These are phyloP conservation scores for Salix udensis DNA, from an alignment of 345 rosid species.

Conservation along the genomic window DNA sequence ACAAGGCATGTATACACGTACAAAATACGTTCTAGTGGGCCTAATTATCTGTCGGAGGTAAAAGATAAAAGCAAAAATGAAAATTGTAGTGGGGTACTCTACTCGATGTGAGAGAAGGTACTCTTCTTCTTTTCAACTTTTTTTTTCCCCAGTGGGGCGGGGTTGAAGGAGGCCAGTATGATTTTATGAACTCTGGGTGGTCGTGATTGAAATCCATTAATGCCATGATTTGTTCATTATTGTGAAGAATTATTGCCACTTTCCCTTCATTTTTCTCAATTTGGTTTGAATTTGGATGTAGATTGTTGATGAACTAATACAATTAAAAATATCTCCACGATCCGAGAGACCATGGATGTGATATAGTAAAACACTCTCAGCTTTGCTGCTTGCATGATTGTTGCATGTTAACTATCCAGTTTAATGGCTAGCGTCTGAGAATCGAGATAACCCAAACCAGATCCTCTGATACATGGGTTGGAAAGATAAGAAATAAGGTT, in stretches of 20 bases:
- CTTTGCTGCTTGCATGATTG: no score
- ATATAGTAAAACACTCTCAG: no score
- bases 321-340: no score
- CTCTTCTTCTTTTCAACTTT: no score
- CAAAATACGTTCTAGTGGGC: neutral
- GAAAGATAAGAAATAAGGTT: no score
- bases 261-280: neutral
- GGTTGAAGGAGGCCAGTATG: neutral
- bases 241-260: neutral
- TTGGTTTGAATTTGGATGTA: neutral
- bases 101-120: neutral
- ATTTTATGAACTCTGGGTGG: no score
- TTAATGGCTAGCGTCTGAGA: no score
- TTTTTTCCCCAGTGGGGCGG: neutral
- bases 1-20: neutral
- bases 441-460: no score
- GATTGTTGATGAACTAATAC: no score
- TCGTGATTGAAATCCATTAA: neutral
- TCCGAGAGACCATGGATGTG: no score
- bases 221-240: neutral
- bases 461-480: no score
- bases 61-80: neutral
- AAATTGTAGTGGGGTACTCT: neutral
- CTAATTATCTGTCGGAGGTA: neutral
- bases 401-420: no score